Evolutionary conservation across 495 filamentous ascomycete species (phyloP).

Genomic region (Penicillium samsonianum): DNA sequence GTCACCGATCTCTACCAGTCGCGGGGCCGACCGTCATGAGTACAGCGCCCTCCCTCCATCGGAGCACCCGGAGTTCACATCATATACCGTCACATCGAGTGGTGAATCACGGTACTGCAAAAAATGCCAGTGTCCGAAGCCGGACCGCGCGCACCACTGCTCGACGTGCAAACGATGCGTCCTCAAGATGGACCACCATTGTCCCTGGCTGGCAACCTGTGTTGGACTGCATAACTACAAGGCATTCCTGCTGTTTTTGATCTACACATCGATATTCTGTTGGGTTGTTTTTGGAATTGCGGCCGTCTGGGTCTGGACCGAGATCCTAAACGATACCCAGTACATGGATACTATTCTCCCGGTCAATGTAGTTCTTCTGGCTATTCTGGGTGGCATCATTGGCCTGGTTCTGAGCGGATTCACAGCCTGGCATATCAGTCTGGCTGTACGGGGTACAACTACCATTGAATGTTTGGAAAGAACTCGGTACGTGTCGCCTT

Average conservation of each 20-base stretch:
- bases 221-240: conserved; percentile 95
- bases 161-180: conserved; percentile 90
- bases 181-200: conserved; percentile 99
- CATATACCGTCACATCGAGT: conserved; percentile 85
- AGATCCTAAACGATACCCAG: conserved; percentile 66
- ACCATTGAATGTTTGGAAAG: conserved; percentile 96
- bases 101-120: conserved; percentile 90
- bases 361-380: conserved; percentile 85
- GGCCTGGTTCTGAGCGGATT: conserved; percentile 86
- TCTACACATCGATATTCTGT: conserved; percentile 88
- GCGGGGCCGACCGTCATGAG: conserved; percentile 40
- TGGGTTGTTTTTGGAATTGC: conserved; percentile 75
- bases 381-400: conserved; percentile 86
- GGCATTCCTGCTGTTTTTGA: conserved; percentile 88
- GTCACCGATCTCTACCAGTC: conserved; percentile 54
- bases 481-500: conserved; percentile 82
- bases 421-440: conserved; percentile 86
- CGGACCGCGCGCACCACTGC: conserved; percentile 96
- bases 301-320: conserved; percentile 74
- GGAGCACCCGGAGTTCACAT: conserved; percentile 62
- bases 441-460: conserved; percentile 76
- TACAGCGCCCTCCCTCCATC: conserved; percentile 67
- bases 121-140: conserved; percentile 91
- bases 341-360: conserved; percentile 73
- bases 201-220: conserved; percentile 95